Percentiles rank a stretch among this genome's conserved stretches.
These are phyloP conservation scores for Tylopilus subfusipes DNA, from an alignment of 768 basidiomycete species.

Conservation along the genomic window DNA sequence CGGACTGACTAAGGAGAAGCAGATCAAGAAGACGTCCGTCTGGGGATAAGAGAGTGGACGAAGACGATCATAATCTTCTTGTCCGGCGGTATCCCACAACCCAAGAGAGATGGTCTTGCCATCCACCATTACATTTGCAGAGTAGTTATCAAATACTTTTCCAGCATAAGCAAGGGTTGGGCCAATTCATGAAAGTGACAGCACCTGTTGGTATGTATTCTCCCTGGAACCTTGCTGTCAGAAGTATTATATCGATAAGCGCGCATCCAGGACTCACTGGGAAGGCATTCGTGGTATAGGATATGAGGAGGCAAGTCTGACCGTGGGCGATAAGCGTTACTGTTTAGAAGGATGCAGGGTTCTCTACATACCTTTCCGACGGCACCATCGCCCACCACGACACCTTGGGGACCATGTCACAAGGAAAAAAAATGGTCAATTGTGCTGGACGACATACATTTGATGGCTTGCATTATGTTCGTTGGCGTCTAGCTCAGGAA, in stretches of 20 bases:
- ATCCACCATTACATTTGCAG: conserved; percentile 98
- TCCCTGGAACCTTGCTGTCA: conserved; percentile 51
- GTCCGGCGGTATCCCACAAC: conserved; percentile 99
- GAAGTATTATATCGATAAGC: conserved; percentile 11
- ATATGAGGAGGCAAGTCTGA: conserved; percentile 97
- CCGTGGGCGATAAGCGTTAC: conserved; percentile 11
- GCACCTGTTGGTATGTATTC: conserved; percentile 95
- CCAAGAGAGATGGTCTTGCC: conserved; percentile 98
- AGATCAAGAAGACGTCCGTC: conserved; percentile 98
- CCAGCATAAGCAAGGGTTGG: conserved; percentile 9
- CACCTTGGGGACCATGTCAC: conserved; percentile 53
- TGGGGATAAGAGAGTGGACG: conserved; percentile 98
- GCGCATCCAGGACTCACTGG: conserved; percentile 54
- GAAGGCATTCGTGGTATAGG: conserved; percentile 98
- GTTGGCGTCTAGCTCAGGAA: conserved; percentile 16
- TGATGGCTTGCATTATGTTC: conserved; percentile 78
- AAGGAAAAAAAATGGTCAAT: conserved; percentile 29
- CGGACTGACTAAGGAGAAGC: conserved; percentile 97
- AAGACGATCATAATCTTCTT: conserved; percentile 98
- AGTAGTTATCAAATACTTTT: conserved; percentile 97
- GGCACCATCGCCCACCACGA: conserved; percentile 98
- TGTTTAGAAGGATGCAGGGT: conserved; percentile 1
- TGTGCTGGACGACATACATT: conserved; percentile 55
- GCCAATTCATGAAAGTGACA: conserved; percentile 12
- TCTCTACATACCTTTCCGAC: conserved; percentile 81